These are phyloP conservation scores for Symbiotaphrina buchneri DNA, from an alignment of 495 filamentous ascomycete genomes.

Conservation along the genomic window DNA sequence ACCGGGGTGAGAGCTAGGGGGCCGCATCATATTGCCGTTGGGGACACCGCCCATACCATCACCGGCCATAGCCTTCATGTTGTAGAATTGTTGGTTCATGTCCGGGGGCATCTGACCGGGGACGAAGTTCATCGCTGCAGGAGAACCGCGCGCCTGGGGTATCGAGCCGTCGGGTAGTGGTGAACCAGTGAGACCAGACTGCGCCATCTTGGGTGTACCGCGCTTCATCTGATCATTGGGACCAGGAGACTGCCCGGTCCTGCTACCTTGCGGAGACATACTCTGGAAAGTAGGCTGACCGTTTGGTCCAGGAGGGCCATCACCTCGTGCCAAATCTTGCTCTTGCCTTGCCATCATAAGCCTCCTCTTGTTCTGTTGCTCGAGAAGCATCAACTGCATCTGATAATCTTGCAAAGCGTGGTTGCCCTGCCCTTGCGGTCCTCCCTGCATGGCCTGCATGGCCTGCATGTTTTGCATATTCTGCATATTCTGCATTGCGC, in stretches of 20 bases:
- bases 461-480: too few relatives aligned
- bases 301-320: conserved; percentile 24
- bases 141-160: conserved; percentile 57
- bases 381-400: conserved; percentile 96
- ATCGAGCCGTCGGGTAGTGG: conserved; percentile 59
- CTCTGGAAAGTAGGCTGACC: conserved; percentile 34
- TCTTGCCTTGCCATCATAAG: conserved; percentile 94
- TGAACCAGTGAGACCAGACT: conserved; percentile 49
- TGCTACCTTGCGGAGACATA: conserved; percentile 61
- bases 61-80: conserved; percentile 27
- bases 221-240: conserved; percentile 78
- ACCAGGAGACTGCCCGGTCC: conserved; percentile 71
- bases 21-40: conserved; percentile 44
- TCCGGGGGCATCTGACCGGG: conserved; percentile 42
- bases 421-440: conserved; percentile 40
- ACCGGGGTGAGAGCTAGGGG: conserved; percentile 63
- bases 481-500: too few relatives aligned
- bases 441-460: too few relatives aligned
- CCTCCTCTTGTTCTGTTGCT: conserved; percentile 96
- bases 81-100: conserved; percentile 28
- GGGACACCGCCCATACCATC: conserved; percentile 31
- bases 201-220: conserved; percentile 70
- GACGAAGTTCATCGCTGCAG: conserved; percentile 58
- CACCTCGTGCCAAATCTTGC: conserved; percentile 52
- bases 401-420: conserved; percentile 97